Conservation (phyloP, 176 grass and related monocot species). For the Triticum monococcum region DNA sequence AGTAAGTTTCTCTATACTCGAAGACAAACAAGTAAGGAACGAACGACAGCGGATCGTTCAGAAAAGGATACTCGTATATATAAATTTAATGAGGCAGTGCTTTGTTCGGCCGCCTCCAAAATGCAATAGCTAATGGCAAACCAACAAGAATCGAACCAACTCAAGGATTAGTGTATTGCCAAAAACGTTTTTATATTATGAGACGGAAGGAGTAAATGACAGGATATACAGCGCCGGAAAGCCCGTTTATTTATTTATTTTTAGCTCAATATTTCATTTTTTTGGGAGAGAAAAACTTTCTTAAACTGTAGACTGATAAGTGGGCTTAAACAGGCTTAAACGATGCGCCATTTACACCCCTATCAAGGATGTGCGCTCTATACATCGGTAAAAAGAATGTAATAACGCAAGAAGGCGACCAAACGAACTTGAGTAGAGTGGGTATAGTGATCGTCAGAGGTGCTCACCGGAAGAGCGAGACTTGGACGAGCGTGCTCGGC, state of each 20-base stretch:
- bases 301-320: too few relatives aligned
- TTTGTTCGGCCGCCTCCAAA: not conserved
- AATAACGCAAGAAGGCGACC: not conserved
- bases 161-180: too few relatives aligned
- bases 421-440: not conserved
- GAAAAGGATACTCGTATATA: too few relatives aligned
- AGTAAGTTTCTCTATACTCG: not conserved
- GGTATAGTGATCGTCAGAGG: not conserved
- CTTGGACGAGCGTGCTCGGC: slow-evolving; percentile 86
- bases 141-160: slow-evolving; percentile 9
- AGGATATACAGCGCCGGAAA: too few relatives aligned
- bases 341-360: too few relatives aligned
- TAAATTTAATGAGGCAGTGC: not conserved
- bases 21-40: not conserved
- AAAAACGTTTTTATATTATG: too few relatives aligned
- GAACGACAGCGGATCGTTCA: too few relatives aligned
- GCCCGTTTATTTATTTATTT: too few relatives aligned
- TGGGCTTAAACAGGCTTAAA: too few relatives aligned
- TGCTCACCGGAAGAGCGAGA: slow-evolving; percentile 84
- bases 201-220: too few relatives aligned
- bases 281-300: too few relatives aligned
- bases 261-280: too few relatives aligned
- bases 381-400: not conserved
- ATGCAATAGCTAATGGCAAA: not conserved
- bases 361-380: not conserved